Percentiles rank a stretch among this genome's conserved stretches.
These are phyloP conservation scores for Pelargonium exstipulatum DNA, from an alignment of 441 rosid species.

Conservation along the genomic window DNA sequence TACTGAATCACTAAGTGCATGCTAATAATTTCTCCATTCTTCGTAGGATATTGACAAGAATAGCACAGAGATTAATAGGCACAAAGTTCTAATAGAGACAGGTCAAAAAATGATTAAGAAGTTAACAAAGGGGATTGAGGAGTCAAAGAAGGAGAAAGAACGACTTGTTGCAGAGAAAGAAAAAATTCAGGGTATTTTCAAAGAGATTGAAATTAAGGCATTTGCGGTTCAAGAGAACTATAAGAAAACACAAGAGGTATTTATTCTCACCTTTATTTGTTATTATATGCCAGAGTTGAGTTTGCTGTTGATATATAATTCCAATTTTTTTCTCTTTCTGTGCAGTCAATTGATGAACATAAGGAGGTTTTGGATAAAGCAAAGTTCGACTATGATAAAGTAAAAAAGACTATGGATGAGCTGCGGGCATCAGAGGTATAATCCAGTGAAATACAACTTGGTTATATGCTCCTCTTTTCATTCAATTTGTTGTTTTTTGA, in stretches of 20 bases:
- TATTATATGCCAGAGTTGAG: neutral
- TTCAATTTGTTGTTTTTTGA: slow-evolving; percentile 5
- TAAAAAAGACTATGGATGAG: slow-evolving; percentile 74
- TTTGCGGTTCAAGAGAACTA: slow-evolving; percentile 78
- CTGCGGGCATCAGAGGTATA: slow-evolving; percentile 78
- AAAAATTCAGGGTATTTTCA: slow-evolving; percentile 52
- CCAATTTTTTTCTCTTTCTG: slow-evolving; percentile 16
- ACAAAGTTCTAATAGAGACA: slow-evolving; percentile 85
- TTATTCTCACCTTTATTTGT: slow-evolving; percentile 8
- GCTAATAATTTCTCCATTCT: slow-evolving; percentile 20
- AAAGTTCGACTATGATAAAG: slow-evolving; percentile 55
- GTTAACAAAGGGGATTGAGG: slow-evolving; percentile 78
- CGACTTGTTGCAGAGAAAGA: slow-evolving; percentile 60
- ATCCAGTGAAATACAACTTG: slow-evolving; percentile 13
- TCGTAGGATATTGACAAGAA: slow-evolving; percentile 76
- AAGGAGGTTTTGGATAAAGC: slow-evolving; percentile 59
- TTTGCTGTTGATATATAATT: slow-evolving; percentile 11
- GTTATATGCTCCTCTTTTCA: slow-evolving; percentile 9
- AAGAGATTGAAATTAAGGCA: slow-evolving; percentile 72
- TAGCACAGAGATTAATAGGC: slow-evolving; percentile 79
- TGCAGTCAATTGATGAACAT: slow-evolving; percentile 74
- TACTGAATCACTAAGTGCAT: slow-evolving; percentile 12
- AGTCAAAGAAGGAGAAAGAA: slow-evolving; percentile 69
- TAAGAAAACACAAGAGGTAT: slow-evolving; percentile 61
- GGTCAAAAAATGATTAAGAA: slow-evolving; percentile 81